Evolutionary conservation across 306 rosid genomes (phyloP).

Genomic region (Dalbergia cochinchinensis): DNA sequence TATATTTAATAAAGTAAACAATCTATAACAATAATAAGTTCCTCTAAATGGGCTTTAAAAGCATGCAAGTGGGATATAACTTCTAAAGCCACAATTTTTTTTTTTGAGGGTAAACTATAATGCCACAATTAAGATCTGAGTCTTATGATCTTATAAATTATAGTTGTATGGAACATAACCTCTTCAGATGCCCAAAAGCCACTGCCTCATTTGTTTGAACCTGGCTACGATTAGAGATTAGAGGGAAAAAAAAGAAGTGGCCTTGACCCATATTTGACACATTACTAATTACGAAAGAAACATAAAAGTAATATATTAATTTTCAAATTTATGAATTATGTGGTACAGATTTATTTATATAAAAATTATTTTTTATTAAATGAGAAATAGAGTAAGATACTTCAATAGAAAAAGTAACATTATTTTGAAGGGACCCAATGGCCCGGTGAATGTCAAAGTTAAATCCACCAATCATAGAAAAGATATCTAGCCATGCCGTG

Average conservation of each 20-base stretch:
- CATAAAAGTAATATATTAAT: neutral
- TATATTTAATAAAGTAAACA: neutral
- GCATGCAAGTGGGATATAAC: slow-evolving; percentile 47
- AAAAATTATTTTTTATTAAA: too few species aligned
- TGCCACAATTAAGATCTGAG: slow-evolving; percentile 14
- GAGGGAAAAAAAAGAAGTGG: too few species aligned
- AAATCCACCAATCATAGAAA: slow-evolving; percentile 3
- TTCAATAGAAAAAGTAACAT: neutral
- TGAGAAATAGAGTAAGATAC: too few species aligned
- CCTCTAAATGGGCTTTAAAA: slow-evolving; percentile 4
- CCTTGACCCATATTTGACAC: too few species aligned
- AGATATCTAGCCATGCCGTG: slow-evolving; percentile 1
- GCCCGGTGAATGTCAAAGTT: slow-evolving; percentile 12
- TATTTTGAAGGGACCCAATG: neutral
- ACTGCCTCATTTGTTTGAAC: slow-evolving; percentile 14
- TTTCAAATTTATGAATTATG: neutral
- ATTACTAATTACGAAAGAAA: neutral
- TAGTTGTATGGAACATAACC: slow-evolving; percentile 9
- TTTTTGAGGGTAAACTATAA: neutral
- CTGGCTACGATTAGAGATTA: neutral
- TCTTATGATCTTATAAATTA: neutral
- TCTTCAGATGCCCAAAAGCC: neutral
- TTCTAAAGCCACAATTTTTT: slow-evolving; percentile 19
- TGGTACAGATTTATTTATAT: too few species aligned
- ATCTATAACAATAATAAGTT: neutral